Evolutionary conservation across 495 filamentous ascomycete genomes (phyloP).

Genomic region (Aspergillus incahuasiensis): DNA sequence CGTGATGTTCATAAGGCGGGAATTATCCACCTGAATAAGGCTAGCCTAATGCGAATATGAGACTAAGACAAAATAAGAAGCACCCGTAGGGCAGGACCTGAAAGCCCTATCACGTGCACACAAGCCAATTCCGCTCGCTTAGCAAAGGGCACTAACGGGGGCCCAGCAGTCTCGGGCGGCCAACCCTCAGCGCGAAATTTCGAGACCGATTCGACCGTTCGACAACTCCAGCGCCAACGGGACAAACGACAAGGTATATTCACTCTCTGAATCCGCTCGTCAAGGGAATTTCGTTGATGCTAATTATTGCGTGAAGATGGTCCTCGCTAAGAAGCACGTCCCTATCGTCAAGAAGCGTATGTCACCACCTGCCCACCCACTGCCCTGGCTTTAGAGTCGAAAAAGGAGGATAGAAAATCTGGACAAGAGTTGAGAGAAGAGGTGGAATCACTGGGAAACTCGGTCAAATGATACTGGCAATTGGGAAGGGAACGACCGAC

Average conservation of each 20-base stretch:
- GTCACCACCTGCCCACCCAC: slow-evolving; percentile 33
- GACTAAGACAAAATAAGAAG: background rate
- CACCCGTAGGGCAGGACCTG: slow-evolving; percentile 18
- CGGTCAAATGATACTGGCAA: background rate
- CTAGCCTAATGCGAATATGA: background rate
- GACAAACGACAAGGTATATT: slow-evolving; percentile 45
- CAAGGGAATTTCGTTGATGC: background rate
- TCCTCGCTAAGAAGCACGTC: slow-evolving; percentile 96
- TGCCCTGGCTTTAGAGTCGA: background rate
- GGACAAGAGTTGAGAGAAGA: background rate
- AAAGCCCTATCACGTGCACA: slow-evolving; percentile 19
- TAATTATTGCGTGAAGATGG: slow-evolving; percentile 61
- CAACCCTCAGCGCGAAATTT: slow-evolving; percentile 35
- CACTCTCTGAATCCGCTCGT: background rate
- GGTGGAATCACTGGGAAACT: background rate
- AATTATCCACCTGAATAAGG: background rate
- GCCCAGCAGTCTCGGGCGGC: slow-evolving; percentile 20
- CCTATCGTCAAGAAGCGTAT: slow-evolving; percentile 99
- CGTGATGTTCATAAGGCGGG: background rate
- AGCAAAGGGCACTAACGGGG: slow-evolving; percentile 38
- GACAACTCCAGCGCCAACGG: slow-evolving; percentile 48
- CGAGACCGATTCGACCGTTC: slow-evolving; percentile 43
- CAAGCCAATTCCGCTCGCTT: slow-evolving; percentile 30
- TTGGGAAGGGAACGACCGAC: background rate
- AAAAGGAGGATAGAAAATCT: background rate